phyloP scores from a whole-genome alignment of 2,329 filamentous ascomycete species.

The Colletotrichum gigasporum region DNA sequence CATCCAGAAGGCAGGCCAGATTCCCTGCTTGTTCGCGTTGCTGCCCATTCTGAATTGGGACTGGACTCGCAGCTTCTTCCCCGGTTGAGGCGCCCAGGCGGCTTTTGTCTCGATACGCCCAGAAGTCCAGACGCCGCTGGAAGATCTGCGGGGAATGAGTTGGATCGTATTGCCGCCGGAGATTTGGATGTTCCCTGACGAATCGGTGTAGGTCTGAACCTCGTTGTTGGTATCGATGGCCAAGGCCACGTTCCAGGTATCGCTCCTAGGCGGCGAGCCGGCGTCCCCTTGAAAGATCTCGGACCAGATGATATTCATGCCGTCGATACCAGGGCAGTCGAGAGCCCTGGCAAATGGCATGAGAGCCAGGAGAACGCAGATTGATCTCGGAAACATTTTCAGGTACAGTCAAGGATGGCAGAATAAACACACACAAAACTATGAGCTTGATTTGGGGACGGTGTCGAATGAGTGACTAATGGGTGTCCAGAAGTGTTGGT shows the following conservation, averaged over 20 bases:
- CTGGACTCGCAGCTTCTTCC: constrained; percentile 57
- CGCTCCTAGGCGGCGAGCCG: constrained; percentile 46
- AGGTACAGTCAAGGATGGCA: background rate
- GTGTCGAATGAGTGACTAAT: background rate
- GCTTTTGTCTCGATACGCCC: constrained; percentile 61
- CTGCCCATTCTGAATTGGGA: constrained; percentile 57
- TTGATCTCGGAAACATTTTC: background rate
- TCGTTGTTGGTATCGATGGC: constrained; percentile 61
- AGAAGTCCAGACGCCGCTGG: constrained; percentile 59
- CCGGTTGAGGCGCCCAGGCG: constrained; percentile 55
- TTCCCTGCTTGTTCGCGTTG: constrained; percentile 57
- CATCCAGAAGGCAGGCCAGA: constrained; percentile 70
- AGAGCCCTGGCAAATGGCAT: constrained; percentile 43
- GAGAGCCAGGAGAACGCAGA: constrained; percentile 28
- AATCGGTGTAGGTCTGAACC: constrained; percentile 57
- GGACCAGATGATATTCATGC: constrained; percentile 54
- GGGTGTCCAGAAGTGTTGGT: background rate
- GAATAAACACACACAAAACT: too few species aligned
- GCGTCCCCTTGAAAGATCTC: constrained; percentile 54
- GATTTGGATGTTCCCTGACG: constrained; percentile 57
- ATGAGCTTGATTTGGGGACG: too few species aligned
- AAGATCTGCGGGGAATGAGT: constrained; percentile 56
- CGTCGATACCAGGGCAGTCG: constrained; percentile 47
- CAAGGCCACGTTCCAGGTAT: constrained; percentile 53
- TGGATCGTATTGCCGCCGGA: constrained; percentile 61